Evolutionary conservation across 495 filamentous ascomycete genomes (phyloP), one percentile per base, ranked within the genome.

Genomic region (Hypomontagnella submonticulosa): DNA sequence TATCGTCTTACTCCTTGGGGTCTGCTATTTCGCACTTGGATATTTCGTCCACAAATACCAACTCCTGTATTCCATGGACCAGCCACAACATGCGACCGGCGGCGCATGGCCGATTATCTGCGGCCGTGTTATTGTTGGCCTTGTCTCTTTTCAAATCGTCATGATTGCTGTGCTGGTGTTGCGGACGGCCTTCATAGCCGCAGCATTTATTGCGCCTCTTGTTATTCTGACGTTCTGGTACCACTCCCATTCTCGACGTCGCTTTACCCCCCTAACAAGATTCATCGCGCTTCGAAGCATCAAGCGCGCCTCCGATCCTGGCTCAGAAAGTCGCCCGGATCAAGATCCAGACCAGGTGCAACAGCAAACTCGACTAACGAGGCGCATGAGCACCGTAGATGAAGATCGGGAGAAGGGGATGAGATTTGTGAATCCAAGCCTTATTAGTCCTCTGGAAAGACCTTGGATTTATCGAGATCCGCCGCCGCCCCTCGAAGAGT

Each of bases 31-130:
- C 70, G 78, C 86, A 11, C 83, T 97, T 38, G 96, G 96, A 20
- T 89, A 91, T 68, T 96, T 94, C 71, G 93, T 92, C 23, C 97
- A 98, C 84, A 99, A 99, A 74, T 98, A 98, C 71, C 96, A 98
- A 76, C 83, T 99, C 4, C 81, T 99, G 4, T 99, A 98, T 75
- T 92, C 96, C 8, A 98, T 99, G 96, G 93, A 98, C 73, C 93
- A 98, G 71, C 89, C 91, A 5, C 93, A 96, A 61, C 93, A 98
- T 72, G 93, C 95, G 4, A 97, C 95, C 0, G 96, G 96, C 30
- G 86, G 88, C 58, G 93, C 93, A 1, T 99, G 96, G 96, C 85
- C 88, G 16, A 95, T 98, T 81, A 96, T 97, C 36, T 97, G 93
- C 76, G 91, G 93, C 63, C 88, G 96, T 15, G 81, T 97, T 23